Evolutionary conservation across 2,329 filamentous ascomycete species (phyloP), one percentile per base, ranked within the genome.

Genomic region (Penicillium sp.): DNA sequence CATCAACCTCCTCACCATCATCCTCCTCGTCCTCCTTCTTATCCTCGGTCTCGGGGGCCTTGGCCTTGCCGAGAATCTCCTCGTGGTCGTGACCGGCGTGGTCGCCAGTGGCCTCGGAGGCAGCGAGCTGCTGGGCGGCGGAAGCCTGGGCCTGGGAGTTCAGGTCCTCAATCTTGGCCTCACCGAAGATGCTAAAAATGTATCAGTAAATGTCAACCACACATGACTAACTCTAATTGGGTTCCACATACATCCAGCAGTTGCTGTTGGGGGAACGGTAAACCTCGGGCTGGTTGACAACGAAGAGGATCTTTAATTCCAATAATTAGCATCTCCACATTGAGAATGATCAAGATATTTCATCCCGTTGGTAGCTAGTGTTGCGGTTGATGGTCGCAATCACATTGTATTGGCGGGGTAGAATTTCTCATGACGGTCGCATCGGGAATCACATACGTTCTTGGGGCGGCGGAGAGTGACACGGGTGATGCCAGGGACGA

Each of bases 141-240:
- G 90, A 91, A 73, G 93, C 91, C 84, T 97, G 94, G 73, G 93
- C 93, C 77, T 93, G 91, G 72, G 94, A 96, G 89, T 97, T 99
- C 74, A 97, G 86, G 81, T 99, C 96, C 87, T 99, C 94, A 68
- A 99, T 97, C 90, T 99, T 99, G 77, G 96, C 94, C 86, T 99
- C 96, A 79, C 94, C 94, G 78, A 99, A 99, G 80, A 97, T 96
- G 82, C 93, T 97, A 70, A 58, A 60, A 56, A 57, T 43, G 53
- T 58, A 66, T 76, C 57, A 74, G 68, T 56, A 38, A 27, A 44
- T 42, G 54, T 36, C 53, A 49, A 52, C 10, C n/a, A 43, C 5
- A 49, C 36, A 49, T 35, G 29, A 49, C 38, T 35, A 25, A 31
- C 17, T 50, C 19, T n/a, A 44, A 23, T 33, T 43, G 35, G 38